Evolutionary conservation across 2,329 filamentous ascomycete genomes (phyloP).

Genomic region (Metarhizium guizhouense): DNA sequence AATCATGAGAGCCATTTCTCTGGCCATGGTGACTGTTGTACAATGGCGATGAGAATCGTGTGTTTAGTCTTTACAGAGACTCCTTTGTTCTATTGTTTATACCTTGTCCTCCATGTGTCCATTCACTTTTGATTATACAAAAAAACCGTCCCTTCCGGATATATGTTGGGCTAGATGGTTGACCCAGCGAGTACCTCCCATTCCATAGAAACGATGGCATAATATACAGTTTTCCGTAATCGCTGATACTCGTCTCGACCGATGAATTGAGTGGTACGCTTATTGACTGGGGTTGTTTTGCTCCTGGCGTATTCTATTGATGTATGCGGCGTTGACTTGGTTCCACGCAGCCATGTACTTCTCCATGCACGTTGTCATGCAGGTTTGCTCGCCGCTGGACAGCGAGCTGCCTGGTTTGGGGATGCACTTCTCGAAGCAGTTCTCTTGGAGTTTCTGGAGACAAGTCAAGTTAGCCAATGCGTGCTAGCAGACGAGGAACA

Average conservation of each 20-base stretch:
- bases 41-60: background rate
- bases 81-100: background rate
- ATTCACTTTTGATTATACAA: background rate
- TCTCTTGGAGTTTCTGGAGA: conserved; percentile 65
- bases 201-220: background rate
- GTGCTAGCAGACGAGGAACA: background rate
- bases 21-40: background rate
- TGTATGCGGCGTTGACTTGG: conserved; percentile 59
- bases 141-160: background rate
- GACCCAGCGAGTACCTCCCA: background rate
- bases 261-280: background rate
- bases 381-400: conserved; percentile 58
- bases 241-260: background rate
- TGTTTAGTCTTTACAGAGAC: background rate
- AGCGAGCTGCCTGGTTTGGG: conserved; percentile 59
- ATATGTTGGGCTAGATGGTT: background rate
- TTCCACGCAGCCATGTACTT: conserved; percentile 82
- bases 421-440: conserved; percentile 73
- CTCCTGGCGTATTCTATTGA: conserved; percentile 54
- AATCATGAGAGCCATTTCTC: background rate
- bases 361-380: conserved; percentile 70
- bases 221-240: background rate
- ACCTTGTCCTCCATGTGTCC: background rate
- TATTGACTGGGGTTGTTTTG: conserved; percentile 19
- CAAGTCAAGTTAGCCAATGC: conserved; percentile 6